Conservation (phyloP, 169 alveolate species). For the Plasmodium gallinaceum region DNA sequence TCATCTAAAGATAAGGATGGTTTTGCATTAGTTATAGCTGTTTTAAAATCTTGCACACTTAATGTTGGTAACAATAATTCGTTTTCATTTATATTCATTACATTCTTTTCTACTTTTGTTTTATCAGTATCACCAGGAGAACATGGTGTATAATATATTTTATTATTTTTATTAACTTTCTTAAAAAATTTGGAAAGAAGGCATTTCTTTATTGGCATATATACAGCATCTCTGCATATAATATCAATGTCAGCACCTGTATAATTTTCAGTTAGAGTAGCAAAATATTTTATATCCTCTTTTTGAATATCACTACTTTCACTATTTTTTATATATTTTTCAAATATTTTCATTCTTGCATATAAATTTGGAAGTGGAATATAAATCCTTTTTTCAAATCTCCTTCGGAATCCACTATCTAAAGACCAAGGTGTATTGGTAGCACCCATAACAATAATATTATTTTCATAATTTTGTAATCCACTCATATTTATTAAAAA, state of each 20-base stretch:
- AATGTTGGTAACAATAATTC: slow-evolving; percentile 86
- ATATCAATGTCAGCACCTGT: slow-evolving; percentile 84
- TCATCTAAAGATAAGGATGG: slow-evolving; percentile 76
- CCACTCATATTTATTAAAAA: slow-evolving; percentile 99
- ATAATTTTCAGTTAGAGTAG: slow-evolving; percentile 83
- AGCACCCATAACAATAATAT: slow-evolving; percentile 83
- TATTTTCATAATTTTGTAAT: slow-evolving; percentile 67
- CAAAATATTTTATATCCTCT: slow-evolving; percentile 86
- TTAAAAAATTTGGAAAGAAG: slow-evolving; percentile 80
- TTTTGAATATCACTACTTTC: slow-evolving; percentile 82
- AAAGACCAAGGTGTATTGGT: slow-evolving; percentile 97
- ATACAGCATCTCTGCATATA: slow-evolving; percentile 81
- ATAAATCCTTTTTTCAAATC: slow-evolving; percentile 97
- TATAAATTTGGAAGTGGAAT: slow-evolving; percentile 98
- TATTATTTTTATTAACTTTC: slow-evolving; percentile 68
- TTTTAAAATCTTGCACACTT: slow-evolving; percentile 75
- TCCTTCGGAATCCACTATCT: slow-evolving; percentile 98
- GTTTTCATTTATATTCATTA: slow-evolving; percentile 87
- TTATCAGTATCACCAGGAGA: slow-evolving; percentile 86
- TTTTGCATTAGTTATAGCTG: slow-evolving; percentile 60
- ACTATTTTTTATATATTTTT: slow-evolving; percentile 80
- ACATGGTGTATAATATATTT: slow-evolving; percentile 85
- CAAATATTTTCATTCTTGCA: slow-evolving; percentile 92
- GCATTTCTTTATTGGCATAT: slow-evolving; percentile 84
- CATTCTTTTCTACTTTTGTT: slow-evolving; percentile 83